phyloP scores from a whole-genome alignment of 2,329 filamentous ascomycete species.

The Didymella arachidicola region DNA sequence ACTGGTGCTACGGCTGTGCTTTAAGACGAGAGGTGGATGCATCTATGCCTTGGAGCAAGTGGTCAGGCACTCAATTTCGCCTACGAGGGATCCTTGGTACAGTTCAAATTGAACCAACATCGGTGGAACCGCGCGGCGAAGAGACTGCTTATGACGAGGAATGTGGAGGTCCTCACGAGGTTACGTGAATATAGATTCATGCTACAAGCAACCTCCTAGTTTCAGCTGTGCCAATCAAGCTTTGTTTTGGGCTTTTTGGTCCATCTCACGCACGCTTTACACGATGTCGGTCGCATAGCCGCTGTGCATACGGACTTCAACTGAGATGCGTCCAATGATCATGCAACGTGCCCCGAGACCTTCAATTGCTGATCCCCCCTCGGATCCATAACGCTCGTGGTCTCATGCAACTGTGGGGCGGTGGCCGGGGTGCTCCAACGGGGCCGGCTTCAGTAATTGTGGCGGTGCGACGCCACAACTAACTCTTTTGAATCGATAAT shows the following conservation, averaged over 20 bases:
- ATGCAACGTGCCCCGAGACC: constrained; percentile 15
- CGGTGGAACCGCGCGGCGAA: constrained; percentile 4
- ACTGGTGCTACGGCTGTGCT: constrained; percentile 33
- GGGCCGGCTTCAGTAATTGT: constrained; percentile 15
- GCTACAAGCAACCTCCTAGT: constrained; percentile 25
- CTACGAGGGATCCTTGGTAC: constrained; percentile 13
- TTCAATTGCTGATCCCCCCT: constrained; percentile 22
- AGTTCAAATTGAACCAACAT: constrained; percentile 18
- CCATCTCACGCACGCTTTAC: constrained; percentile 33
- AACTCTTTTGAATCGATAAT: constrained; percentile 18
- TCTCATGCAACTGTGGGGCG: constrained; percentile 20
- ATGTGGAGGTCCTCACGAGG: constrained; percentile 11
- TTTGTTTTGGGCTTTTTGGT: constrained; percentile 24
- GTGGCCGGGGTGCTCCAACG: constrained; percentile 5
- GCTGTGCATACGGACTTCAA: constrained; percentile 32
- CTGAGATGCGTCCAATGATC: constrained; percentile 21
- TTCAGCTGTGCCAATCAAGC: constrained; percentile 38
- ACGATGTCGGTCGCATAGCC: constrained; percentile 40
- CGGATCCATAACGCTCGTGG: constrained; percentile 21
- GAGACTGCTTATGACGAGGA: constrained; percentile 10
- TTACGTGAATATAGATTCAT: constrained; percentile 12
- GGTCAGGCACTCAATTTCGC: constrained; percentile 24
- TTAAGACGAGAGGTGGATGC: constrained; percentile 32
- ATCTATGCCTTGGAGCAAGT: constrained; percentile 15
- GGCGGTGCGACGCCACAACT: constrained; percentile 14